These are phyloP conservation scores for Aspergillus cavernicola DNA, from an alignment of 495 filamentous ascomycete species.

Conservation along the genomic window DNA sequence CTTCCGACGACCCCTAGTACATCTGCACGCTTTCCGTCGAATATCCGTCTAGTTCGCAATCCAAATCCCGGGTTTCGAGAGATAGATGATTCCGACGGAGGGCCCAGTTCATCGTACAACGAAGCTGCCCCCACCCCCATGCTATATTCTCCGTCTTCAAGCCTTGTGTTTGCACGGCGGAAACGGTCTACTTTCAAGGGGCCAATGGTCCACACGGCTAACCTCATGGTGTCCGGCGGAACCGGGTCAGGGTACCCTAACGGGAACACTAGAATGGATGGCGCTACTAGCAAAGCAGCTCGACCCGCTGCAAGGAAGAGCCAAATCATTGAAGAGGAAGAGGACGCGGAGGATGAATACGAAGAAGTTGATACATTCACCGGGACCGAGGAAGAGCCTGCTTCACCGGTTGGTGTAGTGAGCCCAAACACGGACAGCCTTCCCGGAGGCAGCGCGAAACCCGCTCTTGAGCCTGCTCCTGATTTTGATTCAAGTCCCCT, in stretches of 20 bases:
- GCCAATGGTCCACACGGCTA: slow-evolving; percentile 61
- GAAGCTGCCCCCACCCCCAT: slow-evolving; percentile 36
- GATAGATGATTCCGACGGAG: slow-evolving; percentile 21
- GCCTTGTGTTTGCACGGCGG: slow-evolving; percentile 83
- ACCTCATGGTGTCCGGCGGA: slow-evolving; percentile 37
- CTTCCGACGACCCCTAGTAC: slow-evolving; percentile 86
- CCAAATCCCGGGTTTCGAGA: slow-evolving; percentile 31
- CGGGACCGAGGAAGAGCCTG: slow-evolving; percentile 47
- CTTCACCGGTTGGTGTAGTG: slow-evolving; percentile 21
- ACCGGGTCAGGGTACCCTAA: slow-evolving; percentile 38
- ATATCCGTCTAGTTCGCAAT: slow-evolving; percentile 78
- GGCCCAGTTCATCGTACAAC: slow-evolving; percentile 34
- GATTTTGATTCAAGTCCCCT: slow-evolving; percentile 31
- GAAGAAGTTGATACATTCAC: slow-evolving; percentile 71
- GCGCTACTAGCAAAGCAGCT: slow-evolving; percentile 48
- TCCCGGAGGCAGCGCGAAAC: slow-evolving; percentile 21
- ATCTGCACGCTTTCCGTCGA: slow-evolving; percentile 70
- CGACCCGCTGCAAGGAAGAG: slow-evolving; percentile 57
- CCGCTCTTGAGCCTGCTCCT: slow-evolving; percentile 32
- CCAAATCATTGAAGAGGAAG: slow-evolving; percentile 80
- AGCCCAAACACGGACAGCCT: slow-evolving; percentile 17
- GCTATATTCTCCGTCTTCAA: slow-evolving; percentile 51
- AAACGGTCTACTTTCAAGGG: slow-evolving; percentile 90
- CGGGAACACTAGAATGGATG: slow-evolving; percentile 41
- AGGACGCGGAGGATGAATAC: slow-evolving; percentile 70